Base-by-base conservation (phyloP, 192 early-diverging fungal genomes). In the Cladochytrium replicatum region DNA sequence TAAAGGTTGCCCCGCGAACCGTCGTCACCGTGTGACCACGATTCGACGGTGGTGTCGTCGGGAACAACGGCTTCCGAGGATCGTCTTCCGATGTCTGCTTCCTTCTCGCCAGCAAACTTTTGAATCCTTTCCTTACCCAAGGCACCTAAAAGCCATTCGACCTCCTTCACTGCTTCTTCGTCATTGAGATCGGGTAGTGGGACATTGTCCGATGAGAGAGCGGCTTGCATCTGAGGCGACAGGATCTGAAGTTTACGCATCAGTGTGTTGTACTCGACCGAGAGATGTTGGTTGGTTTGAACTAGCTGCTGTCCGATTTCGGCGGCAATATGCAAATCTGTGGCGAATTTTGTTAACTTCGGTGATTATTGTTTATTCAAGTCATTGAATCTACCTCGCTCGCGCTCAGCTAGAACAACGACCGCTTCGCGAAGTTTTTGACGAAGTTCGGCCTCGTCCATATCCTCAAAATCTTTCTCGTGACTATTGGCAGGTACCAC, bases 221-320 rank as follows among this genome's bases (percentile, higher is more conserved):
- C n/a, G n/a, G n/a, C n/a, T n/a, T n/a, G n/a, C n/a, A n/a, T n/a
- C n/a, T n/a, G n/a, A n/a, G n/a, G n/a, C n/a, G n/a, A n/a, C n/a
- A n/a, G n/a, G n/a, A n/a, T n/a, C n/a, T n/a, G n/a, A n/a, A n/a
- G n/a, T 41, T 30, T 37, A 5, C 8, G 27, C 1, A 53, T 13
- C 8, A 64, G 47, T 0, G 38, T 44, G 21, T 64, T 45, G 46
- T 64, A 64, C 44, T 64, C 55, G 6, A 13, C 25, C 28, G 49
- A 39, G 25, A 64, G 47, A 9, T 49, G 32, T 17, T 26, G 52
- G 50, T 64, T 64, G 43, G 44, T 52, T 17, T 47, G 50, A 8
- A 64, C 61, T 6, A 64, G 50, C 24, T 64, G 55, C 41, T 52
- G 50, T 3, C 61, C 61, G n/a, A 64, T 57, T 29, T 64, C 61